Evolutionary conservation across 23 red algal species (phyloP).

Genomic region (Chondrus crispus): DNA sequence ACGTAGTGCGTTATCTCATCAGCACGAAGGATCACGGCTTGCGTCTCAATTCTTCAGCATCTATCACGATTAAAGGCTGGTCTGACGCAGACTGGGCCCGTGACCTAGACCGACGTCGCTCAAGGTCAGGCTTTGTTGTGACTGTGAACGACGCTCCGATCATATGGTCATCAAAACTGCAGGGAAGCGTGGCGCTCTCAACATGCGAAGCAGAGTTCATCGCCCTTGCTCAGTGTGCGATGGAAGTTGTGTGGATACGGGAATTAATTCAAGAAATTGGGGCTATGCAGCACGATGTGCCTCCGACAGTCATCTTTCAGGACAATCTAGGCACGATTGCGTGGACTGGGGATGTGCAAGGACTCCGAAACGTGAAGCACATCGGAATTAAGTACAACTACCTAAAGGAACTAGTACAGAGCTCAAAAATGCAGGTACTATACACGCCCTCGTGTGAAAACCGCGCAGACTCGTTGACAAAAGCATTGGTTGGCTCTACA

Average conservation of each 20-base stretch:
- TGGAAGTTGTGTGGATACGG: not conserved
- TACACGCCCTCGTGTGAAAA: not conserved
- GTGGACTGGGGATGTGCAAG: not conserved
- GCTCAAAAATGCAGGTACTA: not conserved
- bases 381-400: not conserved
- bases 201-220: conserved; percentile 32
- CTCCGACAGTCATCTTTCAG: not conserved
- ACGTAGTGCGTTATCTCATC: not conserved
- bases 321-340: conserved; percentile 6
- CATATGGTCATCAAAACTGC: not conserved
- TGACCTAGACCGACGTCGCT: conserved; percentile 5
- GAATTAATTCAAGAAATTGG: not conserved
- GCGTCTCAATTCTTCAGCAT: too few relatives aligned
- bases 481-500: not conserved
- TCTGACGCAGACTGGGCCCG: conserved; percentile 10
- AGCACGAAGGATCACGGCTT: not conserved
- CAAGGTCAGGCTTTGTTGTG: not conserved
- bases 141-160: not conserved
- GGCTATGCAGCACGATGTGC: not conserved
- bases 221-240: not conserved
- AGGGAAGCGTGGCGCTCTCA: not conserved
- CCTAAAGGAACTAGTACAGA: not conserved
- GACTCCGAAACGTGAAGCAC: conserved; percentile 14
- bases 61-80: too few relatives aligned
- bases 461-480: not conserved